A percentile compares a stretch with the other conserved stretches of the same genome.
These are phyloP conservation scores for Aristolochia fimbriata DNA, from an alignment of 164 flowering plant genomes.

Conservation along the genomic window DNA sequence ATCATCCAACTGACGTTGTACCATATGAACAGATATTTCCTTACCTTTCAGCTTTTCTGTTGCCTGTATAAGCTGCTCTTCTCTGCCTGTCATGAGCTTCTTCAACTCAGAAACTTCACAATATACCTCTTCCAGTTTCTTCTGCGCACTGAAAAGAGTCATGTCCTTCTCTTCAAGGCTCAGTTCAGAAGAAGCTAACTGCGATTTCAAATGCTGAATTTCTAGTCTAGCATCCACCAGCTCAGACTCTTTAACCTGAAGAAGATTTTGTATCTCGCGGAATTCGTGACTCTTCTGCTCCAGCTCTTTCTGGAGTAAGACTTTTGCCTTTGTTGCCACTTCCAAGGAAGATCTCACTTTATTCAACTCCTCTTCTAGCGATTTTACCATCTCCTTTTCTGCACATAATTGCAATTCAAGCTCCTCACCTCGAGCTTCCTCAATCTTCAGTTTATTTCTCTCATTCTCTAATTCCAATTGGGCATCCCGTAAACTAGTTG, in stretches of 20 bases:
- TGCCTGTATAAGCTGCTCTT: constrained; percentile 53
- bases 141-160: constrained; percentile 41
- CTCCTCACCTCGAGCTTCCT: constrained; percentile 55
- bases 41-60: constrained; percentile 51
- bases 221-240: constrained; percentile 67
- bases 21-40: constrained; percentile 33
- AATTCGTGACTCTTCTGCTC: constrained; percentile 39
- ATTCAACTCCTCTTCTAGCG: constrained; percentile 39
- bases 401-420: constrained; percentile 47
- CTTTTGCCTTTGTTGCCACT: constrained; percentile 32
- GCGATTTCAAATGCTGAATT: constrained; percentile 67
- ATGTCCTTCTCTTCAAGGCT: constrained; percentile 55
- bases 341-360: constrained; percentile 44
- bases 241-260: constrained; percentile 53
- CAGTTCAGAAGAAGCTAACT: constrained; percentile 37
- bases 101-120: constrained; percentile 43
- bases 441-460: constrained; percentile 50
- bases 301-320: constrained; percentile 38
- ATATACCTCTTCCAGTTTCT: constrained; percentile 37
- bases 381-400: constrained; percentile 41
- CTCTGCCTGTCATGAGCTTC: constrained; percentile 45
- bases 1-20: constrained; percentile 39
- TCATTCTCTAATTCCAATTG: constrained; percentile 60
- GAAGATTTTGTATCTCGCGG: constrained; percentile 29
- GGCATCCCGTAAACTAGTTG: constrained; percentile 47